Conservation (phyloP, 495 filamentous ascomycete species). For the Penicillium cataractarum region DNA sequence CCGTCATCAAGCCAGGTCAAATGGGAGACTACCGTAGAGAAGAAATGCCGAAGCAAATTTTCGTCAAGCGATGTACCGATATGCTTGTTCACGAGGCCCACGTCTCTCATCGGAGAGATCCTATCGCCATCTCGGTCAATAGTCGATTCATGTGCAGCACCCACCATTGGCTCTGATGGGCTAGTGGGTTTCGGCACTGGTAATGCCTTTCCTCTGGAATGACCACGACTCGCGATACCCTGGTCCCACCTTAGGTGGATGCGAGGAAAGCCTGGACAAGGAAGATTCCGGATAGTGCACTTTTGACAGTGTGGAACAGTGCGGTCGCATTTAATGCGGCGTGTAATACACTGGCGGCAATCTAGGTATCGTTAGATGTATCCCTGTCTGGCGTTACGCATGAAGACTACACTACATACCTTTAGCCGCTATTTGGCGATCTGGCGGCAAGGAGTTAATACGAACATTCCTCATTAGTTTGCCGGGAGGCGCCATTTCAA, state of each 20-base stretch:
- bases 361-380: constrained; percentile 3
- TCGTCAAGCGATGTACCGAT: constrained; percentile 8
- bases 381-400: neutral
- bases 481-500: neutral
- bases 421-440: constrained; percentile 21
- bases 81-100: neutral
- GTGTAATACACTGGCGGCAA: constrained; percentile 22
- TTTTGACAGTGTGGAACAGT: constrained; percentile 24
- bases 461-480: constrained; percentile 21
- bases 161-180: neutral
- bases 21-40: constrained; percentile 16
- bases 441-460: constrained; percentile 18
- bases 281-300: constrained; percentile 19
- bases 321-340: constrained; percentile 31
- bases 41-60: constrained; percentile 22
- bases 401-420: constrained; percentile 6
- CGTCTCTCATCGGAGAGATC: neutral
- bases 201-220: constrained; percentile 8
- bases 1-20: constrained; percentile 28
- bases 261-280: constrained; percentile 22
- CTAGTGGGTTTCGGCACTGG: neutral
- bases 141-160: neutral
- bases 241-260: constrained; percentile 22
- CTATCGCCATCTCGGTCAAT: neutral
- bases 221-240: constrained; percentile 17